phyloP scores from a whole-genome alignment of 805 yeast genomes.

The Cyberlindnera samutprakarnensis region DNA sequence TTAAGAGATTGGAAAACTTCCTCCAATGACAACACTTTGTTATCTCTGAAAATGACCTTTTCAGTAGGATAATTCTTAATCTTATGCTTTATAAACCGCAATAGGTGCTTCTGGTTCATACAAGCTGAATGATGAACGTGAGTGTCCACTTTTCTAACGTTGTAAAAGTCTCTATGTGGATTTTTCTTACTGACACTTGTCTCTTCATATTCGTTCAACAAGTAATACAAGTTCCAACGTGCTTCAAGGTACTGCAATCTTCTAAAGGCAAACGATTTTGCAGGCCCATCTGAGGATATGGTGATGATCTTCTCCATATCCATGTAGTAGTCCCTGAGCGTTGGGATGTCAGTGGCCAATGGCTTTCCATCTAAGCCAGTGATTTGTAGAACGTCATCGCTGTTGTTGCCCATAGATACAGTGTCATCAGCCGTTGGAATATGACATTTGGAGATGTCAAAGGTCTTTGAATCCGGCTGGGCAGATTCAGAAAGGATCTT shows the following conservation, averaged over 20 bases:
- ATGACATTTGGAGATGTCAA: conserved; percentile 33
- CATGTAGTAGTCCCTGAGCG: conserved; percentile 74
- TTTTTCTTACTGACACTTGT: conserved; percentile 82
- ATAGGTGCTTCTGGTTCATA: conserved; percentile 95
- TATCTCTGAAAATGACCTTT: conserved; percentile 90
- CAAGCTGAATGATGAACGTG: conserved; percentile 99
- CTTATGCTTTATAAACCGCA: conserved; percentile 91
- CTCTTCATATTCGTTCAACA: conserved; percentile 90
- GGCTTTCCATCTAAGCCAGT: conserved; percentile 28
- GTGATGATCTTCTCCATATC: conserved; percentile 71
- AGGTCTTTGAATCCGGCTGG: conserved; percentile 34
- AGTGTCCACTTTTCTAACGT: conserved; percentile 94
- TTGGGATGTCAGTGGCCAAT: conserved; percentile 61
- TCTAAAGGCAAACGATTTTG: conserved; percentile 92
- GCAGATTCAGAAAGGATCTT: conserved; percentile 36
- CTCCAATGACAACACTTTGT: conserved; percentile 73
- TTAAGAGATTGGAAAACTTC: conserved; percentile 89
- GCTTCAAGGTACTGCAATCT: conserved; percentile 92
- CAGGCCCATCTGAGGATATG: conserved; percentile 89
- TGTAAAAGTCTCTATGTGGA: conserved; percentile 96
- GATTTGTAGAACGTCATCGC: conserved; percentile 66
- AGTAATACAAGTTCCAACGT: conserved; percentile 85
- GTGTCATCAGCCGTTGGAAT: conserved; percentile 42
- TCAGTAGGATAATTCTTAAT: conserved; percentile 82
- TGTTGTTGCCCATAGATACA: conserved; percentile 40